Percentiles rank a stretch among this genome's conserved stretches.
phyloP scores from a whole-genome alignment of 805 yeast genomes.

The Candida quercuum region DNA sequence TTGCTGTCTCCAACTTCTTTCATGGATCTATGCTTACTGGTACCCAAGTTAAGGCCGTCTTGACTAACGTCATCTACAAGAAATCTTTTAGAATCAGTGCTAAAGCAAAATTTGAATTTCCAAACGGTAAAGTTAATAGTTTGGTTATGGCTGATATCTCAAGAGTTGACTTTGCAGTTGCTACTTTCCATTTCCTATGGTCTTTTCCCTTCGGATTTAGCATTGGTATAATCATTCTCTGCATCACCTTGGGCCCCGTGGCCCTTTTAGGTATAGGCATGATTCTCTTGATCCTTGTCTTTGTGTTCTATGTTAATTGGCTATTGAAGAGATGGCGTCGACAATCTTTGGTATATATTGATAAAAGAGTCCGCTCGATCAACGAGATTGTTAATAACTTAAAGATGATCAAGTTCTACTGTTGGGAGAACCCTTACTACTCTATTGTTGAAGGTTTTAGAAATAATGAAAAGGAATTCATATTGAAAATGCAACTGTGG shows the following conservation, averaged over 20 bases:
- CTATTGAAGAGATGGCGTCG: slow-evolving; percentile 50
- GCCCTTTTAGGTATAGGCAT: slow-evolving; percentile 69
- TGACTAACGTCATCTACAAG: slow-evolving; percentile 64
- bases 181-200: slow-evolving; percentile 58
- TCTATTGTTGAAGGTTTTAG: slow-evolving; percentile 51
- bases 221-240: slow-evolving; percentile 58
- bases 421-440: slow-evolving; percentile 85
- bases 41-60: slow-evolving; percentile 61
- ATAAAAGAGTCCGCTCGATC: slow-evolving; percentile 66
- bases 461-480: slow-evolving; percentile 51
- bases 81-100: slow-evolving; percentile 62
- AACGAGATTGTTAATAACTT: slow-evolving; percentile 76
- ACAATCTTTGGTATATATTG: slow-evolving; percentile 61
- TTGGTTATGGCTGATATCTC: slow-evolving; percentile 78
- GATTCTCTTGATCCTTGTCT: slow-evolving; percentile 32
- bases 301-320: slow-evolving; percentile 43
- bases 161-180: slow-evolving; percentile 73
- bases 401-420: slow-evolving; percentile 81
- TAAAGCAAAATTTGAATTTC: slow-evolving; percentile 50
- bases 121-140: slow-evolving; percentile 70
- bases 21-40: slow-evolving; percentile 60
- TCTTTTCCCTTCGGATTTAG: slow-evolving; percentile 60
- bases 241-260: slow-evolving; percentile 65
- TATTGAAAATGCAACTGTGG: slow-evolving; percentile 58
- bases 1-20: slow-evolving; percentile 57